Percentiles rank a stretch among this genome's conserved stretches.
Evolutionary conservation across 495 filamentous ascomycete species (phyloP).

Genomic region (Talaromyces borbonicus): DNA sequence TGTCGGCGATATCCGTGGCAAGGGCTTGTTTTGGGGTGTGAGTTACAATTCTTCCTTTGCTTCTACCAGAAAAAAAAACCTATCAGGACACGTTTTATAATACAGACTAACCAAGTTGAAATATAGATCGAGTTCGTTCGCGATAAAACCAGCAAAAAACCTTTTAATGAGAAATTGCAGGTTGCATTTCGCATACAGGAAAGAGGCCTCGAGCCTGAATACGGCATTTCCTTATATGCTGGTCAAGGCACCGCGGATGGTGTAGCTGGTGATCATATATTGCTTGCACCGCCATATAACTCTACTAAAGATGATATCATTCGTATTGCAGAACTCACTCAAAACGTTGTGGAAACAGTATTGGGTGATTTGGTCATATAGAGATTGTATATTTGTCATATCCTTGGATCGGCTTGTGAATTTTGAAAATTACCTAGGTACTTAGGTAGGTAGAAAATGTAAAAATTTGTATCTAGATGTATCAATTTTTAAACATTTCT

Average conservation of each 20-base stretch:
- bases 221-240: constrained; percentile 61
- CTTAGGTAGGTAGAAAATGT: too few species aligned
- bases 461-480: too few species aligned
- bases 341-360: constrained; percentile 23
- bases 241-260: constrained; percentile 60
- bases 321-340: constrained; percentile 40
- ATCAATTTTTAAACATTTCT: too few species aligned
- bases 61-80: too few species aligned
- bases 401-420: too few species aligned
- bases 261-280: constrained; percentile 59
- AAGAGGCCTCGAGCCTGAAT: constrained; percentile 37
- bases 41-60: constrained; percentile 10
- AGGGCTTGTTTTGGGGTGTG: constrained; percentile 48
- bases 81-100: constrained; percentile 1
- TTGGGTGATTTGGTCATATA: constrained; percentile 13
- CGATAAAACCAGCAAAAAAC: constrained; percentile 44
- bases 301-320: constrained; percentile 52
- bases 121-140: constrained; percentile 49
- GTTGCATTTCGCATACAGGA: constrained; percentile 42
- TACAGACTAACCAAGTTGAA: neutral
- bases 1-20: constrained; percentile 52
- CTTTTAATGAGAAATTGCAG: constrained; percentile 30
- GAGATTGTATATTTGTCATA: neutral
- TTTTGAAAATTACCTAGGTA: too few species aligned
- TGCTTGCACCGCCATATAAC: constrained; percentile 69